A percentile compares a stretch with the other conserved stretches of the same genome.
These are phyloP conservation scores for Marchantia paleacea DNA, from an alignment of 225 moss, liverwort and hornwort genomes.

Conservation along the genomic window DNA sequence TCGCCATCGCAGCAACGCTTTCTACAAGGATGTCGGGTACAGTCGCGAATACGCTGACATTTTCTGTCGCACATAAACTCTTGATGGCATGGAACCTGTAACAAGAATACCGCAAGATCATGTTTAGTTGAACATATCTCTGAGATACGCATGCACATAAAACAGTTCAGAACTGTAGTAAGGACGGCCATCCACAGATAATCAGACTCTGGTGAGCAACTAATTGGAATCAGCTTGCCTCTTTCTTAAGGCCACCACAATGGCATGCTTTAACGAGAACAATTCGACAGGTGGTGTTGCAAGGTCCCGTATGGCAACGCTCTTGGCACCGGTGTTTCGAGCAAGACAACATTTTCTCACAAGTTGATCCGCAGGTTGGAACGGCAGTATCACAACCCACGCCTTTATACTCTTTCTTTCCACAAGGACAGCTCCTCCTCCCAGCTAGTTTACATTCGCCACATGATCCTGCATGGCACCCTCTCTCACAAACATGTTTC, in stretches of 20 bases:
- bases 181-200: background rate
- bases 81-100: constrained; percentile 85
- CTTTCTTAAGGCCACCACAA: constrained; percentile 86
- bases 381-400: constrained; percentile 64
- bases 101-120: background rate
- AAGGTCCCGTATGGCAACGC: constrained; percentile 81
- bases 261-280: constrained; percentile 75
- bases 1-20: constrained; percentile 84
- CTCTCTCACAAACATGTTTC: constrained; percentile 76
- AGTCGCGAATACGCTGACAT: constrained; percentile 76
- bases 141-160: background rate
- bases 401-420: constrained; percentile 74
- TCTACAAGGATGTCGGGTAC: constrained; percentile 80
- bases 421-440: constrained; percentile 83
- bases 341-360: constrained; percentile 71
- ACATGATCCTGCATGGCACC: constrained; percentile 74
- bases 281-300: constrained; percentile 72
- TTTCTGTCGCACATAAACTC: constrained; percentile 86
- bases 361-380: constrained; percentile 89
- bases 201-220: background rate
- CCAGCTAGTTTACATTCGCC: constrained; percentile 71
- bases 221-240: constrained; percentile 41
- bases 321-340: constrained; percentile 75
- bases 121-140: background rate
- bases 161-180: background rate